Evolutionary conservation across 208 protist species (phyloP), one percentile per base, ranked within the genome.

Genomic region (Leishmania turanica): DNA sequence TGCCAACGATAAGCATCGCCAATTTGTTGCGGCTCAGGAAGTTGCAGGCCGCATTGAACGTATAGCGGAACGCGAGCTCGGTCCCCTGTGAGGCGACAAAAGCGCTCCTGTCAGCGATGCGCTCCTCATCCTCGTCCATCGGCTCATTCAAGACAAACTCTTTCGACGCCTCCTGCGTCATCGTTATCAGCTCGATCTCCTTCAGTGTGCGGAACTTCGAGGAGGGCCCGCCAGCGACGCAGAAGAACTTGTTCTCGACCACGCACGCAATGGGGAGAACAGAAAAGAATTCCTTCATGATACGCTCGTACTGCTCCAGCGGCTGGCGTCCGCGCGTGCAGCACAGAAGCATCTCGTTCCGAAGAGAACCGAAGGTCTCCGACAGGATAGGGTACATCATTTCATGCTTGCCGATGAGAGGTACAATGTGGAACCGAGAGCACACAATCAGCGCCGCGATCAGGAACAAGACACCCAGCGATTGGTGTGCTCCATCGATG

Each of bases 41-140:
- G 65, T 96, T 97, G 81, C 90, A 96, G 71, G 86, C 82, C 31
- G 94, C 92, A 68, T 97, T 95, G 80, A 93, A 96, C 7, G 90
- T 94, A 77, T 90, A 96, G 42, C 89, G 89, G 62, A 96, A 93
- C 49, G 84, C 88, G 40, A 80, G 56, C 24, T 89, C 87, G 66
- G 88, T 87, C 6, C 70, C 84, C 24, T 84, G 84, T 34, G 87
- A 89, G 2, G 87, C 89, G 34, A 94, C 87, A 78, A 95, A 95
- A 1, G 90, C 90, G 68, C 84, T 89, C 19, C 89, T 89, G 31
- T 85, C 87, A 0, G 84, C 78, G 51, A 93, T 81, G 56, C 88
- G 89, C 72, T 96, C 91, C 84, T 96, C 92, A 65, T 95, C 92
- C 70, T 97, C 94, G 80, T 96, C 91, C 91, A 96, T 97, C 6